Base-by-base conservation (phyloP, 75 land plant genomes). In the Picea glauca region DNA sequence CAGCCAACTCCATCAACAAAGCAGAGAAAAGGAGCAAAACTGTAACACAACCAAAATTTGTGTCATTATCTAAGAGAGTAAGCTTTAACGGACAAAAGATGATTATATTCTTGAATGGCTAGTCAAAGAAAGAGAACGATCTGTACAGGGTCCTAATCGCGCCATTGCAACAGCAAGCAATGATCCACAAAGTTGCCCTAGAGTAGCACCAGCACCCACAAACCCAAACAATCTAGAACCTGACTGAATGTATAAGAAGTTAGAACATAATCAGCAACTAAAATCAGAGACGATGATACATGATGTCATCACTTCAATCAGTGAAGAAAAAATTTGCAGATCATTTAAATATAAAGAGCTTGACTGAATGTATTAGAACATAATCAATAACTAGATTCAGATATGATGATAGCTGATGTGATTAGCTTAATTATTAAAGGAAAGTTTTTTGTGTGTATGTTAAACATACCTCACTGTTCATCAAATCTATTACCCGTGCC, bases 171-270 rank as follows among this genome's bases (percentile, higher is more conserved):
- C 87, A 72, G 98, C 98, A 87, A 93, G 84, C 50, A 95, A 79
- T 62, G 98, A 95, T 56, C 98, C 98, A 86, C 84, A 87, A 18
- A 95, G 93, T 83, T 95, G 95, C n/a, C 98, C 98, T 82, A 95
- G 81, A 76, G 98, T 95, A 64, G 98, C 98, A 81, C 98, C 98
- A 72, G 98, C 98, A 76, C 98, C 98, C 78, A 95, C 88, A 79
- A 95, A 95, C 13, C 98, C 98, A 86, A 95, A 93, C 77, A 95
- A 87, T 83, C 98, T 88, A 80, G 93, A 85, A 67, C 95, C 98
- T 87, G 95, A 88, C 95, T 95, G 98, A 83, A 93, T 58, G 80
- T 38, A 59, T 59, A 83, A 38, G 38, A 79, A 50, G 56, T 50
- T 40, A 20, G 74, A 70, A 70, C 74, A 70, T 70, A 43, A 70